Base-by-base conservation (phyloP, 2,329 filamentous ascomycete genomes). In the Blastomyces percursus region DNA sequence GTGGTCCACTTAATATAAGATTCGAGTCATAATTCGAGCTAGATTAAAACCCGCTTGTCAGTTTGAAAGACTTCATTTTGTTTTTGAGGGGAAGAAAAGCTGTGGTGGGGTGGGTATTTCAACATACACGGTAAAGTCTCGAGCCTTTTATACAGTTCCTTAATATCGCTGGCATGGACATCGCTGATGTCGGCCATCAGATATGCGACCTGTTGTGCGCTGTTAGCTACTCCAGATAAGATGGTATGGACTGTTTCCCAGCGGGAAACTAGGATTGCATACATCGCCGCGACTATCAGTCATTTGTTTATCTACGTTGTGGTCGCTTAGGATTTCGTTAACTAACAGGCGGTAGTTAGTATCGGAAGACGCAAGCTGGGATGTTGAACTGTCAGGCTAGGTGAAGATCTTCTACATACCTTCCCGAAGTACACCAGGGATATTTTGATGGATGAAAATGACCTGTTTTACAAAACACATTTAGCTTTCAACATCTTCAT, bases 241-340 rank as follows among this genome's bases (percentile, higher is more conserved):
- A 35, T 40, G 2, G 19, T 32, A n/a, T 21, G 30, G 38, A 16
- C 52, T 6, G 24, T n/a, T 16, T 9, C n/a, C 11, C 3, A 40
- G n/a, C n/a, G n/a, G 46, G 21, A 42, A 32, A 14, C 54, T 9
- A 32, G n/a, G 30, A 9, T 19, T 48, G 69, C 82, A 67, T 77
- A 90, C 87, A 74, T 97, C 93, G 69, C 91, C 93, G 79, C 88
- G 88, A 77, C 89, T 96, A 75, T 97, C 94, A 59, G 90, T 94
- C 80, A 95, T 97, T 78, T 99, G 94, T 82, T 97, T 97, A 79
- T 96, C 93, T 69, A 99, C 92, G 75, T 99, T 99, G 81, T 99
- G 92, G 71, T 95, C 87, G 52, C 89, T 90, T 57, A 99, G 83
- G 66, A 97, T 91, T 71, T 94, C 90, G 81, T 99, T 99, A 68